Conservation (phyloP, 331 rosid species). For the Telfairia occidentalis region DNA sequence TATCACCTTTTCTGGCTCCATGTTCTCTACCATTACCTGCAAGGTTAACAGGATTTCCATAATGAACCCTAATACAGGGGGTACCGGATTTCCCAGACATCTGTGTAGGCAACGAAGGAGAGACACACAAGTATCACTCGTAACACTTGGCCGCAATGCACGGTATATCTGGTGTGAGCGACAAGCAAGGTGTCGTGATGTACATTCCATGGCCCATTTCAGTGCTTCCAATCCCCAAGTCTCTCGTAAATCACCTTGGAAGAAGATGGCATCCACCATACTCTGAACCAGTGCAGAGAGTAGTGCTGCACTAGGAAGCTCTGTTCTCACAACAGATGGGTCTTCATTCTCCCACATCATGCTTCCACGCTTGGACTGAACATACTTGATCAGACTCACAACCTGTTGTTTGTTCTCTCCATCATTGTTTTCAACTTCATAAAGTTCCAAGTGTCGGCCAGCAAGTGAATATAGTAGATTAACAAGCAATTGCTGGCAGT, state of each 20-base stretch:
- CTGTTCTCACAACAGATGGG: slow-evolving; percentile 84
- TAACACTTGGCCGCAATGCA: slow-evolving; percentile 89
- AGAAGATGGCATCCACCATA: slow-evolving; percentile 99
- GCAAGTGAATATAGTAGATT: slow-evolving; percentile 94
- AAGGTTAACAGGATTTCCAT: slow-evolving; percentile 91
- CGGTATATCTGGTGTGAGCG: slow-evolving; percentile 99
- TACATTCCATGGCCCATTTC: slow-evolving; percentile 99
- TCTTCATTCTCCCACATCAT: slow-evolving; percentile 99
- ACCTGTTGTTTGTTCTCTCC: slow-evolving; percentile 99
- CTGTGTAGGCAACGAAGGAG: slow-evolving; percentile 94
- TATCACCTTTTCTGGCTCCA: slow-evolving; percentile 98
- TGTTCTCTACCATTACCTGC: slow-evolving; percentile 98
- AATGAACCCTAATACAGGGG: slow-evolving; percentile 86
- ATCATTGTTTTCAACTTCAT: slow-evolving; percentile 93
- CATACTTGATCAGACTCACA: slow-evolving; percentile 94
- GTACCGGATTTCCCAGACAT: slow-evolving; percentile 93
- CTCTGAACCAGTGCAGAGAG: slow-evolving; percentile 97
- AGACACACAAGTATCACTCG: slow-evolving; percentile 89
- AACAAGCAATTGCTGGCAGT: slow-evolving; percentile 97
- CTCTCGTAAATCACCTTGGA: slow-evolving; percentile 97
- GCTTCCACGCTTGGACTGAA: slow-evolving; percentile 97
- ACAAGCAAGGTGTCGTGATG: slow-evolving; percentile 93
- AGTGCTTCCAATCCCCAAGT: slow-evolving; percentile 99
- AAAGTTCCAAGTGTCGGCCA: slow-evolving; percentile 95
- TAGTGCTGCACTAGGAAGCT: slow-evolving; percentile 98